phyloP scores from a whole-genome alignment of 176 grass and related monocot species.

The Musa schizocarpa region DNA sequence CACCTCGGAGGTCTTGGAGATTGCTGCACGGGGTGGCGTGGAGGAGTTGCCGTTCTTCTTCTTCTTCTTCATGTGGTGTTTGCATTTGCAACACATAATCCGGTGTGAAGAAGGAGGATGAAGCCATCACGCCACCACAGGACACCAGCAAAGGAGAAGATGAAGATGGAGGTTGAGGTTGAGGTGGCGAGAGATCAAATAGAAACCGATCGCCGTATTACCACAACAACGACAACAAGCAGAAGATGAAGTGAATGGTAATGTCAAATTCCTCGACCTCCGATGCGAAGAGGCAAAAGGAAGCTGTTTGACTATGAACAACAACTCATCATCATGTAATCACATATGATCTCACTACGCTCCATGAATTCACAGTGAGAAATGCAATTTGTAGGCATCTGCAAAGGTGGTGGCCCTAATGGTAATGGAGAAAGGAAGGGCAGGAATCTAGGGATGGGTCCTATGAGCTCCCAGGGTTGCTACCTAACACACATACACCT shows the following conservation, averaged over 20 bases:
- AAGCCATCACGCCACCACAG: slow-evolving; percentile 54
- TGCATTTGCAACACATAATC: slow-evolving; percentile 89
- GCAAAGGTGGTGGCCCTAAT: not conserved
- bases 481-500: slow-evolving; percentile 15
- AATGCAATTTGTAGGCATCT: not conserved
- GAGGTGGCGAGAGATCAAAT: not conserved
- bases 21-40: slow-evolving; percentile 10
- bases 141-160: slow-evolving; percentile 31
- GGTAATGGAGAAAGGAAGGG: not conserved
- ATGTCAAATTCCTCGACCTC: too few relatives aligned
- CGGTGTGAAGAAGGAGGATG: slow-evolving; percentile 70
- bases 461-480: not conserved
- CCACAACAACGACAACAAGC: too few relatives aligned
- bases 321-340: too few relatives aligned
- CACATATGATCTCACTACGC: too few relatives aligned
- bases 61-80: slow-evolving; percentile 43
- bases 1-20: slow-evolving; percentile 77
- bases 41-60: slow-evolving; percentile 14
- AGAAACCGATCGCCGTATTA: too few relatives aligned
- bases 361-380: not conserved
- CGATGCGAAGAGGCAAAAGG: too few relatives aligned
- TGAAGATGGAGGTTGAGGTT: not conserved
- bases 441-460: slow-evolving; percentile 20
- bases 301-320: too few relatives aligned
- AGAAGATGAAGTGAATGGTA: too few relatives aligned